Conservation (phyloP, 1,284 basidiomycete genomes). For the Cerrena zonata region DNA sequence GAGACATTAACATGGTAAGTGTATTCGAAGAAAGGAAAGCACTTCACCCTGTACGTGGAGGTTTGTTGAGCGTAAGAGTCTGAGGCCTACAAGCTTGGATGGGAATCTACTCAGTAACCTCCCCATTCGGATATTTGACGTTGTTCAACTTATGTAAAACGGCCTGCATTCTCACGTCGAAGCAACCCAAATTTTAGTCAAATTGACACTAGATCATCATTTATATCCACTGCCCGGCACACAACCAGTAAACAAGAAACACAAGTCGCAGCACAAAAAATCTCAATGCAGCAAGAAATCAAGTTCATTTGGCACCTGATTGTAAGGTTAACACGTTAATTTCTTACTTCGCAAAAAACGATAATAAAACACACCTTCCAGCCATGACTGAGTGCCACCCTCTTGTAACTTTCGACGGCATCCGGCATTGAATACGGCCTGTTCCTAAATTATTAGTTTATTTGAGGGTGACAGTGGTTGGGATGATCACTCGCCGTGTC, state of each 20-base stretch:
- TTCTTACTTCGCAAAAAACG: background rate
- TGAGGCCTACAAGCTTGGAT: too few species aligned
- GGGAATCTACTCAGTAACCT: too few species aligned
- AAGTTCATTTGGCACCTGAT: background rate
- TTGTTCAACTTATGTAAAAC: too few species aligned
- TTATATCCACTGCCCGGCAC: background rate
- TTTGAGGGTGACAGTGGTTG: background rate
- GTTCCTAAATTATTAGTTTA: slow-evolving; percentile 18
- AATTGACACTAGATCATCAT: background rate
- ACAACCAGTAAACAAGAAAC: too few species aligned
- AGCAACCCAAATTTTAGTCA: too few species aligned
- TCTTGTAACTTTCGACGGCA: slow-evolving; percentile 49
- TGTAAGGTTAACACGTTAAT: background rate
- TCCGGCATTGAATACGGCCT: slow-evolving; percentile 48
- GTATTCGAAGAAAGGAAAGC: too few species aligned
- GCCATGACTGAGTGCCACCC: slow-evolving; percentile 51
- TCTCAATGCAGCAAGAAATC: background rate
- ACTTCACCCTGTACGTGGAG: too few species aligned
- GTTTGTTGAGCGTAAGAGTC: too few species aligned
- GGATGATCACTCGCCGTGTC: slow-evolving; percentile 25
- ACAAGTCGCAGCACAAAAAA: too few species aligned
- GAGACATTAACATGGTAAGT: too few species aligned
- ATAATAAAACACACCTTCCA: slow-evolving; percentile 42
- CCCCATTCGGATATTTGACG: too few species aligned
- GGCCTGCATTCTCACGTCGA: too few species aligned